Base-by-base conservation (phyloP, 1,139 yeast species). In the Saccharomyces hybrid region DNA sequence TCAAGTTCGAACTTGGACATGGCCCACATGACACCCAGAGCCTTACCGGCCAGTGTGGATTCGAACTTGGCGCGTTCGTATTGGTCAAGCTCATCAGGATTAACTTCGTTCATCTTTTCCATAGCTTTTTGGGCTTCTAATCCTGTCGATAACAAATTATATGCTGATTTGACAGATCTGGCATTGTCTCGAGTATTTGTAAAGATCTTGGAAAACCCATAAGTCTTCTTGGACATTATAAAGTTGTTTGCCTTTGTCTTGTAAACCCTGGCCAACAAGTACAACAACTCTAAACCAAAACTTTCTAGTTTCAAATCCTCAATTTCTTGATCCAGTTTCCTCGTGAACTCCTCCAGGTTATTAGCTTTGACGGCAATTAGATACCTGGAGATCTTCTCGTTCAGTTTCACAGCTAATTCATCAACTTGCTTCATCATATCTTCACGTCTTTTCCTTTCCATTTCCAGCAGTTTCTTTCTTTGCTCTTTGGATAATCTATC, bases 301-400 rank as follows among this genome's bases (percentile, higher is more conserved):
- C 91, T 84, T 69, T 86, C 95, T 82, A 85, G 80, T 67, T 86
- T 87, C 62, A 87, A 72, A 26, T 85, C 80, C 62, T 85, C 91
- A 58, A 85, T 79, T 63, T 86, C 93, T 54, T 73, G 73, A 16
- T 71, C 67, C 26, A 85, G 69, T 56, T 78, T 77, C 5, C 60
- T 46, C 57, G 69, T 64, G 73, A 83, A 61, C 60, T 70, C 58
- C 58, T 69, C 67, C 73, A 73, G 38, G 53, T 69, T 65, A 44
- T 66, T 61, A 28, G 72, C 71, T 32, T 66, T 64, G 9, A 62
- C 60, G 11, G 73, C 70, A 2, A 63, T 46, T 7, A 68, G 56
- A 20, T 73, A 68, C 8, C 70, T 62, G 7, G 66, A 69, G n/a
- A 78, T 59, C 58, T 76, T 78, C 1, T 68, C 61, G 20, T 80